A percentile compares a stretch with the other conserved stretches of the same genome.
Conservation (phyloP, 768 basidiomycete genomes). For the Lactarius indigo region DNA sequence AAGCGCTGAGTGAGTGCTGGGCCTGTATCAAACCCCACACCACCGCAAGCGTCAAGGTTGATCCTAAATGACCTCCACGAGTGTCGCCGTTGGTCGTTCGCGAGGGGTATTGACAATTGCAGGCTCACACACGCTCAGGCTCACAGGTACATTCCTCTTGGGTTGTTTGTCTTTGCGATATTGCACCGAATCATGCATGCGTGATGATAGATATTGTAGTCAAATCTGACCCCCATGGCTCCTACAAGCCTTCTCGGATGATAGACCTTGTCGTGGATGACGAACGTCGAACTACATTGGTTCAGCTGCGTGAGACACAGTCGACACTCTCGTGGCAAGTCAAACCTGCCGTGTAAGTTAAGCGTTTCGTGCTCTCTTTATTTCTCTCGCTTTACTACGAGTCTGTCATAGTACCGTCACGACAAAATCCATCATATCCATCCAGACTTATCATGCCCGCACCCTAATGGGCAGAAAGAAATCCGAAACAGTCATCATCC, state of each 20-base stretch:
- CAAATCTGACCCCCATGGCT: constrained; percentile 6
- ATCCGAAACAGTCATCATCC: neutral
- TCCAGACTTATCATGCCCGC: constrained; percentile 15
- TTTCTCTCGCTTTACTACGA: neutral
- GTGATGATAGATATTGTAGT: constrained; percentile 5
- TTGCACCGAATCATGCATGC: neutral
- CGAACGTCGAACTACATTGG: neutral
- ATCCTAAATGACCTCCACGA: neutral
- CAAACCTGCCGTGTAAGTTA: constrained; percentile 1
- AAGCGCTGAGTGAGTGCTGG: neutral
- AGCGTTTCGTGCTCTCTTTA: neutral
- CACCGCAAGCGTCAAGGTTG: neutral
- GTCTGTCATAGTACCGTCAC: neutral
- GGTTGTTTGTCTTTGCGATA: neutral
- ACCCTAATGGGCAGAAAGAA: constrained; percentile 1
- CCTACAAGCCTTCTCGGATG: constrained; percentile 1
- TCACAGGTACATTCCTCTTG: neutral
- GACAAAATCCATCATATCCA: neutral
- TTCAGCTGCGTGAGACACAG: constrained; percentile 6
- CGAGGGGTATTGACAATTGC: neutral
- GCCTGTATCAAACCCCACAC: neutral
- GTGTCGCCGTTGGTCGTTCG: neutral
- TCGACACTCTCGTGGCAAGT: constrained; percentile 9
- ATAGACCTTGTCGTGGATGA: constrained; percentile 10
- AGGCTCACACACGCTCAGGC: neutral